These are phyloP conservation scores for Spergularia azorica DNA, from an alignment of 179 eudicot species.

Conservation along the genomic window DNA sequence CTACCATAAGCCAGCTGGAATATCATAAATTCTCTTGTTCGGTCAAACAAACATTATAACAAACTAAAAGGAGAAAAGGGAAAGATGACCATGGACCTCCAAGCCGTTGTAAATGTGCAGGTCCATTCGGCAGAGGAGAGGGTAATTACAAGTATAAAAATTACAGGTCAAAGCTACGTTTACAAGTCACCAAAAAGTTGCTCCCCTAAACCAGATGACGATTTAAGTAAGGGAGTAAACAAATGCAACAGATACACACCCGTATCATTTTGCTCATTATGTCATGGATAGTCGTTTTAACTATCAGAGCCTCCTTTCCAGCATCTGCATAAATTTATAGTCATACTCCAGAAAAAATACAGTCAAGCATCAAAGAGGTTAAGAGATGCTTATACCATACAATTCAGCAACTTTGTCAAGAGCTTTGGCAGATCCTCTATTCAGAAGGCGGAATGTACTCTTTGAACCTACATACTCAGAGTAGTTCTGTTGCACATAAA, in stretches of 20 bases:
- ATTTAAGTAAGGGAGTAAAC: not conserved
- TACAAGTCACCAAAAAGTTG: not conserved
- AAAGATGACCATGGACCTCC: not conserved
- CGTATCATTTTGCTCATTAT: slow-evolving; percentile 97
- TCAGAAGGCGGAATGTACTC: slow-evolving; percentile 95
- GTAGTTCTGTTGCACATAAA: slow-evolving; percentile 59
- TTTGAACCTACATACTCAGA: slow-evolving; percentile 84
- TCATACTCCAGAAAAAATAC: slow-evolving; percentile 25
- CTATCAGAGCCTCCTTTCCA: slow-evolving; percentile 88
- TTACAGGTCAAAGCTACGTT: not conserved
- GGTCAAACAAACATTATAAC: not conserved
- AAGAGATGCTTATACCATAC: slow-evolving; percentile 63
- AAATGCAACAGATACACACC: slow-evolving; percentile 46
- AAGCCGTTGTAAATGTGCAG: too few species aligned
- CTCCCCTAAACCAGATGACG: not conserved
- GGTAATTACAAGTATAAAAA: too few species aligned
- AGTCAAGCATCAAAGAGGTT: slow-evolving; percentile 17
- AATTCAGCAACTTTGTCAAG: slow-evolving; percentile 98
- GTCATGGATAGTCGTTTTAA: slow-evolving; percentile 97
- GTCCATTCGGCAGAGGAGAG: too few species aligned
- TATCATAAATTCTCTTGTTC: too few species aligned
- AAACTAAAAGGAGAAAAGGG: not conserved
- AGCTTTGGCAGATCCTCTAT: slow-evolving; percentile 99
- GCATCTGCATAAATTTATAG: slow-evolving; percentile 50
- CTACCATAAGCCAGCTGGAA: too few species aligned